Percentiles rank a stretch among this genome's conserved stretches.
Evolutionary conservation across 495 filamentous ascomycete species (phyloP).

Genomic region (Opeltia flavorubescens): DNA sequence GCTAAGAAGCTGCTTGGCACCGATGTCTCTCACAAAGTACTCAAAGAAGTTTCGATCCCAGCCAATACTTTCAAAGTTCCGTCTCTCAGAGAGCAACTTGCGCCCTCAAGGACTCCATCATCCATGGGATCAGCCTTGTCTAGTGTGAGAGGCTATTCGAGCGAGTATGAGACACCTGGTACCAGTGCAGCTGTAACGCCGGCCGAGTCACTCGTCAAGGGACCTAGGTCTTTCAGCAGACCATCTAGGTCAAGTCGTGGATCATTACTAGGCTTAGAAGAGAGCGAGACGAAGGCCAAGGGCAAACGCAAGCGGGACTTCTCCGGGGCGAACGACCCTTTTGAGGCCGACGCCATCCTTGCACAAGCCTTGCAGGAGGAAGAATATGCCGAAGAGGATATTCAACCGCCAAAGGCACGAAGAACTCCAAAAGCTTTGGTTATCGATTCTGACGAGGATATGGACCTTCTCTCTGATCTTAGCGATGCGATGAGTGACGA

Average conservation of each 20-base stretch:
- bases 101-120: slow-evolving; percentile 15
- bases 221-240: slow-evolving; percentile 11
- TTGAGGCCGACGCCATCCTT: slow-evolving; percentile 39
- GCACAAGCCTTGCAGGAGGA: slow-evolving; percentile 47
- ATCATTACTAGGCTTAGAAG: slow-evolving; percentile 16
- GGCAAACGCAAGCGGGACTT: slow-evolving; percentile 25
- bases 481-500: neutral
- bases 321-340: slow-evolving; percentile 19
- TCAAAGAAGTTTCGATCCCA: slow-evolving; percentile 31
- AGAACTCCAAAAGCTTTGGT: slow-evolving; percentile 10
- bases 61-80: slow-evolving; percentile 16
- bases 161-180: slow-evolving; percentile 58
- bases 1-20: neutral
- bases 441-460: slow-evolving; percentile 16
- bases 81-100: slow-evolving; percentile 11
- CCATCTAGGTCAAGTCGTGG: slow-evolving; percentile 28
- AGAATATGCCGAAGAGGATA: slow-evolving; percentile 34
- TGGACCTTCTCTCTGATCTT: slow-evolving; percentile 1
- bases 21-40: slow-evolving; percentile 2
- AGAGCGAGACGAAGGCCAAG: neutral
- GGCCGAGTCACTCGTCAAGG: slow-evolving; percentile 22
- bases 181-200: slow-evolving; percentile 59
- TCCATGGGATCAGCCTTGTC: slow-evolving; percentile 20
- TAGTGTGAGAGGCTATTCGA: slow-evolving; percentile 32
- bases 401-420: slow-evolving; percentile 19